Evolutionary conservation across 306 rosid species (phyloP).

Genomic region (Lithocarpus polystachyus): DNA sequence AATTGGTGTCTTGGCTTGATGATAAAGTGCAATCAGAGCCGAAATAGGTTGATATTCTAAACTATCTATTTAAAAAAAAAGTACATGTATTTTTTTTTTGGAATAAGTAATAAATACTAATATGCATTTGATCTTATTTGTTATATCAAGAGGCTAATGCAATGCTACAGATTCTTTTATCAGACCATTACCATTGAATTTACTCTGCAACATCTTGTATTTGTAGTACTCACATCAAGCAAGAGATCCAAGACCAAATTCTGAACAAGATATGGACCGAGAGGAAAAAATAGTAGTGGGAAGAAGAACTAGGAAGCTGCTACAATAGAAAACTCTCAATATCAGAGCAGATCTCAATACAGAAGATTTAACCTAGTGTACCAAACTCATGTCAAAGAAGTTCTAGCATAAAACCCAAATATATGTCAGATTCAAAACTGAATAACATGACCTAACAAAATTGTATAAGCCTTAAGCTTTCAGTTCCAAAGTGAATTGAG

Average conservation of each 20-base stretch:
- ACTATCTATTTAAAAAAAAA: too few relatives aligned
- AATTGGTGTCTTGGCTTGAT: too few relatives aligned
- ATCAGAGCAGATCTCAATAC: neutral
- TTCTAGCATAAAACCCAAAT: slow-evolving; percentile 17
- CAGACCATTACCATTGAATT: neutral
- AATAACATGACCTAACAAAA: slow-evolving; percentile 13
- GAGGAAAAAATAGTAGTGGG: neutral
- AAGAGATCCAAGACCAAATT: neutral
- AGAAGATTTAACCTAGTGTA: neutral
- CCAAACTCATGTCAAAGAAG: neutral
- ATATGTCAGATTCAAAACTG: slow-evolving; percentile 14
- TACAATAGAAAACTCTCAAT: neutral
- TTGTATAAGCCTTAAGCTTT: slow-evolving; percentile 13
- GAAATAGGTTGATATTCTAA: too few relatives aligned
- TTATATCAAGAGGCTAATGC: too few relatives aligned
- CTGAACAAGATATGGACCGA: neutral
- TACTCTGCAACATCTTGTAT: neutral
- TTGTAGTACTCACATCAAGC: neutral
- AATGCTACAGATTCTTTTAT: too few relatives aligned
- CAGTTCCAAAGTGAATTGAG: slow-evolving; percentile 7
- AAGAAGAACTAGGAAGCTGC: neutral
- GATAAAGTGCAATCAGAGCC: too few relatives aligned
- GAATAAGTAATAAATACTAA: too few relatives aligned
- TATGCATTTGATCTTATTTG: too few relatives aligned
- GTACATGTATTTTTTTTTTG: too few relatives aligned